These are phyloP conservation scores for Globisporangium alternatum DNA, from an alignment of 352 stramenopile genomes.

Conservation along the genomic window DNA sequence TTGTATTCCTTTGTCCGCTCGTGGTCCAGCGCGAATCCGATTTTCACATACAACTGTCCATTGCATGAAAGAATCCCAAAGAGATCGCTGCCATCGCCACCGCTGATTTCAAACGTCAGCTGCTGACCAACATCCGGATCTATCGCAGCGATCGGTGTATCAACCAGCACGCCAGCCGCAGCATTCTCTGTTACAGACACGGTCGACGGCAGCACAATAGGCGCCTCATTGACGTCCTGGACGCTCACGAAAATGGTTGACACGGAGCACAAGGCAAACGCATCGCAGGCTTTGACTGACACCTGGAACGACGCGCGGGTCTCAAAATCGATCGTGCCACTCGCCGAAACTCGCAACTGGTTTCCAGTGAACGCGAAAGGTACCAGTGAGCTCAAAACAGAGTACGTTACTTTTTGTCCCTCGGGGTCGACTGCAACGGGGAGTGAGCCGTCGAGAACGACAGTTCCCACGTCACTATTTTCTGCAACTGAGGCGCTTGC, in stretches of 20 bases:
- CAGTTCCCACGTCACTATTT: slow-evolving; percentile 20
- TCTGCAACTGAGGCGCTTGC: slow-evolving; percentile 15
- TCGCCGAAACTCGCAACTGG: not conserved
- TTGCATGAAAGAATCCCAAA: slow-evolving; percentile 51
- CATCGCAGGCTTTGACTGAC: slow-evolving; percentile 3
- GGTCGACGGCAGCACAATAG: not conserved
- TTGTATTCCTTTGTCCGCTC: slow-evolving; percentile 22
- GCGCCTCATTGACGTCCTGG: slow-evolving; percentile 10
- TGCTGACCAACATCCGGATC: slow-evolving; percentile 31
- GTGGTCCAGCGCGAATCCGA: slow-evolving; percentile 35
- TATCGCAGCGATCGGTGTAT: slow-evolving; percentile 19
- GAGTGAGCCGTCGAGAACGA: slow-evolving; percentile 21
- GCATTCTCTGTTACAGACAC: slow-evolving; percentile 18
- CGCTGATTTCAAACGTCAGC: slow-evolving; percentile 21
- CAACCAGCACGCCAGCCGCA: slow-evolving; percentile 18
- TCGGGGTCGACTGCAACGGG: slow-evolving; percentile 16
- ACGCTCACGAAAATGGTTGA: not conserved
- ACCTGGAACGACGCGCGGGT: slow-evolving; percentile 7
- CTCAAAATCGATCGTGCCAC: slow-evolving; percentile 10
- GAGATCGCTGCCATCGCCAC: slow-evolving; percentile 24
- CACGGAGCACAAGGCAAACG: not conserved
- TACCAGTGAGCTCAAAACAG: not conserved
- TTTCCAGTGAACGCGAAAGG: slow-evolving; percentile 4
- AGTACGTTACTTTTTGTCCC: slow-evolving; percentile 9
- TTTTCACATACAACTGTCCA: slow-evolving; percentile 46